Conservation (phyloP, 805 yeast genomes). For the Barnettozyma wickerhamii region DNA sequence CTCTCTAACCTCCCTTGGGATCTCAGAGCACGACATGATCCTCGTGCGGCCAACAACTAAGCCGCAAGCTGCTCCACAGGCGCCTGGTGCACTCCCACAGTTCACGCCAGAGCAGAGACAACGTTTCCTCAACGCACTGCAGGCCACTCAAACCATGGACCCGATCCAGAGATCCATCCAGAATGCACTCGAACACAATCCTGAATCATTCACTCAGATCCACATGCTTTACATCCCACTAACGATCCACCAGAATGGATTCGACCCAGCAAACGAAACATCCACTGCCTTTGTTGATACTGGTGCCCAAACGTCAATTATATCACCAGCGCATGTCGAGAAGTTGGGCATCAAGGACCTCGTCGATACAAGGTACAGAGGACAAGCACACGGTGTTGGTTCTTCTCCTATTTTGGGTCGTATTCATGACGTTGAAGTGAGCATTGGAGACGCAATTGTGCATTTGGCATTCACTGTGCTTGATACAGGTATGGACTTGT, state of each 20-base stretch:
- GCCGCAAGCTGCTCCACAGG: neutral
- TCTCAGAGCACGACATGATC: conserved; percentile 4
- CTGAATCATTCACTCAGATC: conserved; percentile 82
- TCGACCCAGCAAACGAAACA: neutral
- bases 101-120: neutral
- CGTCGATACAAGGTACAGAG: conserved; percentile 74
- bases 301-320: conserved; percentile 89
- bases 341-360: conserved; percentile 63
- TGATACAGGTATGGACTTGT: conserved; percentile 67
- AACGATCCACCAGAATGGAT: conserved; percentile 9
- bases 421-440: conserved; percentile 84
- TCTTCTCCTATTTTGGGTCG: conserved; percentile 71
- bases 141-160: neutral
- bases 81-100: neutral
- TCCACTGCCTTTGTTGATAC: conserved; percentile 94
- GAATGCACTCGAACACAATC: conserved; percentile 80
- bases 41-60: conserved; percentile 1
- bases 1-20: neutral
- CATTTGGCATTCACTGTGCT: conserved; percentile 70
- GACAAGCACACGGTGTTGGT: conserved; percentile 92
- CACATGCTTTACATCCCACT: conserved; percentile 70
- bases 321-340: conserved; percentile 75
- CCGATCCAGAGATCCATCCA: conserved; percentile 20
- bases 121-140: neutral
- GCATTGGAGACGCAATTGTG: conserved; percentile 59